phyloP scores from a whole-genome alignment of 306 rosid species.

The Quercus cerris region DNA sequence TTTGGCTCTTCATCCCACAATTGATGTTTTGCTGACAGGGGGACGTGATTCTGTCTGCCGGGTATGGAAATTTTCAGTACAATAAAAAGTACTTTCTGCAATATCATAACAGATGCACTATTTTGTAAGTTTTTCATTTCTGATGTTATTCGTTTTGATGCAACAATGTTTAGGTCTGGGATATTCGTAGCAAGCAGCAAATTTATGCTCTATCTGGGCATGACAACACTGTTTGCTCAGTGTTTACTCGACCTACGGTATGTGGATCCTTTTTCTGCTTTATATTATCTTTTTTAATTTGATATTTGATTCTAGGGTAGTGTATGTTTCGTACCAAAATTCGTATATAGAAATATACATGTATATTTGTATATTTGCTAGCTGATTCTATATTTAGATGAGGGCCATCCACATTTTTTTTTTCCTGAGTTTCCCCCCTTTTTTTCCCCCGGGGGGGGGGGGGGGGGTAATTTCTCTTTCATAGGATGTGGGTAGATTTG shows the following conservation, averaged over 20 bases:
- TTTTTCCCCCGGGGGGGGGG: background rate
- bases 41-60: conserved; percentile 99
- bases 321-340: conserved; percentile 5
- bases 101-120: conserved; percentile 9
- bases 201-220: conserved; percentile 90
- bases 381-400: background rate
- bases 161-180: conserved; percentile 80
- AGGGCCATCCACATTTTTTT: background rate
- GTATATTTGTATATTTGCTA: background rate
- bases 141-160: conserved; percentile 17
- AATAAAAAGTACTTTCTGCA: conserved; percentile 3
- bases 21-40: conserved; percentile 88
- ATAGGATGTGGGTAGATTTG: background rate
- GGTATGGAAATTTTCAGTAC: conserved; percentile 49
- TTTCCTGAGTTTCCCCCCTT: too few species aligned
- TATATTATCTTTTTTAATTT: background rate
- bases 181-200: conserved; percentile 94
- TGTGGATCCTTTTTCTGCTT: conserved; percentile 13
- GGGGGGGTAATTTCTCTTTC: background rate
- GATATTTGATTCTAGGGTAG: background rate
- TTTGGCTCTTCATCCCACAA: conserved; percentile 94
- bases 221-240: conserved; percentile 96
- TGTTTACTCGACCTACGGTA: conserved; percentile 91
- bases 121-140: background rate
- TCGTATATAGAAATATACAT: background rate